phyloP scores from a whole-genome alignment of 2,329 filamentous ascomycete species.

The Stachybotrys elegans region DNA sequence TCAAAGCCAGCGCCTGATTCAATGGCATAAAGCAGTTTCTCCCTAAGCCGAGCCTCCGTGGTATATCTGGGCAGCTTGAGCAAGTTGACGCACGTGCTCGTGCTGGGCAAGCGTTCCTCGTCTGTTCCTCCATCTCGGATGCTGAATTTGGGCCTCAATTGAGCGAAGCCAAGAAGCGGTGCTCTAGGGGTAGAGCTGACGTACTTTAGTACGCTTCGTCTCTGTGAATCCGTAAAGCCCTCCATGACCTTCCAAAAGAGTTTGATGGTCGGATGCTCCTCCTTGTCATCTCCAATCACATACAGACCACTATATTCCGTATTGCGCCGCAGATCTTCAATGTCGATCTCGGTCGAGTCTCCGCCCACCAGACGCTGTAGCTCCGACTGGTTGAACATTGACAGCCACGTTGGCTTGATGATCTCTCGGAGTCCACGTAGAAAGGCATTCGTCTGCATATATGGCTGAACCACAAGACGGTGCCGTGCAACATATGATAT shows the following conservation, averaged over 20 bases:
- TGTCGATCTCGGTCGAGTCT: constrained; percentile 77
- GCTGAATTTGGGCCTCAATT: constrained; percentile 79
- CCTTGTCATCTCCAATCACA: constrained; percentile 77
- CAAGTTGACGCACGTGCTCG: constrained; percentile 93
- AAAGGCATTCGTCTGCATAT: constrained; percentile 80
- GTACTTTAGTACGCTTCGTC: constrained; percentile 86
- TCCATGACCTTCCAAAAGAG: constrained; percentile 91
- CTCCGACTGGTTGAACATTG: constrained; percentile 97
- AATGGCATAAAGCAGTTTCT: constrained; percentile 85
- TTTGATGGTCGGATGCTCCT: constrained; percentile 79
- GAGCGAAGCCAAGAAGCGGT: constrained; percentile 81
- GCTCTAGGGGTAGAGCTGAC: constrained; percentile 91
- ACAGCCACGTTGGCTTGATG: constrained; percentile 87
- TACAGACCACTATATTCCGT: constrained; percentile 88
- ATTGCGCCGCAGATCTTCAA: constrained; percentile 78
- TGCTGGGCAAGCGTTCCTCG: constrained; percentile 76
- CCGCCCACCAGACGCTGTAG: constrained; percentile 90
- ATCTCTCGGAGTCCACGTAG: constrained; percentile 80
- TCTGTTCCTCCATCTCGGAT: constrained; percentile 67
- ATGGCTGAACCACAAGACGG: constrained; percentile 75
- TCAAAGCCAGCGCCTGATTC: constrained; percentile 92
- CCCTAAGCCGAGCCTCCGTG: constrained; percentile 58
- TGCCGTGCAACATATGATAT: constrained; percentile 88
- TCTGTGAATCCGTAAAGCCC: constrained; percentile 67
- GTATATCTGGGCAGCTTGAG: constrained; percentile 85